Base-by-base conservation (phyloP, 2,329 filamentous ascomycete genomes). In the Talaromyces sp. region DNA sequence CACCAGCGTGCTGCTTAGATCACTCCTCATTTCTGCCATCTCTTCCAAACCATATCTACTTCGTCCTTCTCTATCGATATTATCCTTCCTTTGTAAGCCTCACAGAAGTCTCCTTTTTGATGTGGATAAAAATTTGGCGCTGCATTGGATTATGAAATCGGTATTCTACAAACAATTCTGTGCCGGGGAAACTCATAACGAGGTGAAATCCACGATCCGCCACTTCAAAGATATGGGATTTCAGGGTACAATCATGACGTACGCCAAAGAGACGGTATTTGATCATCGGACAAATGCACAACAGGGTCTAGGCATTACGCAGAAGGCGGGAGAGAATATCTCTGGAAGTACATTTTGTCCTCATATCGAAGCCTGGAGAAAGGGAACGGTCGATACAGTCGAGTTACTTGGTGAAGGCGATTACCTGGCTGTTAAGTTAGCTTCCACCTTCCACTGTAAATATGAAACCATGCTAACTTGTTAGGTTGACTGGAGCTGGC, bases 81-180 rank as follows among this genome's bases (percentile, higher is more conserved):
- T 51, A 51, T 51, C 44, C 2, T 28, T 51, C n/a, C 8, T 51
- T 5, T 51, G 44, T 18, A 51, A 51, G 12, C 44, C 44, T 8
- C 44, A 16, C 18, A 23, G n/a, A 18, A 51, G 1, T 28, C 7
- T 51, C n/a, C 44, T 51, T 28, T 28, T 51, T 51, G 10, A 82
- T 64, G 79, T 82, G 0, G 80, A 83, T 59, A 75, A 73, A n/a
- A 83, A 83, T 65, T 73, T 73, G 0, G 23, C 83, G 3, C 67
- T 85, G 12, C 75, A 79, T 51, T 70, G 75, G 55, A 68, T 81
- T 4, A 69, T 81, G 30, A 79, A 79, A 65, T 76, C 78, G 56
- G 73, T 81, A 8, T 51, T 96, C 71, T 96, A 96, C 73, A 87
- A 87, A 16, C 93, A 96, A 70, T 96, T 96, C 76, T 96, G 93